Base-by-base conservation (phyloP, 805 yeast genomes). In the Kodamaea laetipori region DNA sequence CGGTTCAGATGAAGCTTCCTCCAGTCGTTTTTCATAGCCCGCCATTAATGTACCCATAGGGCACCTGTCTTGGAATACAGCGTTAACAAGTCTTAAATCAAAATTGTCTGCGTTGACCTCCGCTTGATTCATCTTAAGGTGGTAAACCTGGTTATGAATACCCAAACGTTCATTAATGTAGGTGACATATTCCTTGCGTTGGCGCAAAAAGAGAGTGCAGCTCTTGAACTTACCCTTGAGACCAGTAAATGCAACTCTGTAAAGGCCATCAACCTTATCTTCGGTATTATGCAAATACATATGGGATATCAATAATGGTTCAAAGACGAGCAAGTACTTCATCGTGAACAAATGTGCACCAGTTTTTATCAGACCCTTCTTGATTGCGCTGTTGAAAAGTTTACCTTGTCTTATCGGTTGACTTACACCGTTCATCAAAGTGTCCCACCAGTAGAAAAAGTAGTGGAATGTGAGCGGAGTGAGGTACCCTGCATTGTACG, bases 61-160 rank as follows among this genome's bases (percentile, higher is more conserved):
- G 28, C 39, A 44, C 13, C 69, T 62, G 45, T 84, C 88, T 37
- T 76, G 73, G 61, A 87, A 84, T 4, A 71, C 63, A 0, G 92
- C 89, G 21, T 77, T 72, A 2, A 89, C 52, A 4, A 84, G 73
- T 39, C 96, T 64, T 9, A 88, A 60, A 57, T 89, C 96, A 4
- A 88, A 82, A 13, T 76, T 76, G 10, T 74, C 70, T 45, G 86
- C 77, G 52, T 84, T 86, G 17, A 89, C 74, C 56, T 85, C 89
- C 4, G 87, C 92, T 37, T 74, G 65, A 48, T 82, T 77, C 71
- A 84, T 72, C 49, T 76, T 77, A 63, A 86, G 73, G 44, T 77
- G 77, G 61, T 78, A 66, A 2, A 67, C 59, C 44, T 64, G 57
- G 43, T 64, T 66, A 24, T 57, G 57, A 24, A 67, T 66, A 9